Evolutionary conservation across 495 filamentous ascomycete species (phyloP).

Genomic region (Penicillium manginii): DNA sequence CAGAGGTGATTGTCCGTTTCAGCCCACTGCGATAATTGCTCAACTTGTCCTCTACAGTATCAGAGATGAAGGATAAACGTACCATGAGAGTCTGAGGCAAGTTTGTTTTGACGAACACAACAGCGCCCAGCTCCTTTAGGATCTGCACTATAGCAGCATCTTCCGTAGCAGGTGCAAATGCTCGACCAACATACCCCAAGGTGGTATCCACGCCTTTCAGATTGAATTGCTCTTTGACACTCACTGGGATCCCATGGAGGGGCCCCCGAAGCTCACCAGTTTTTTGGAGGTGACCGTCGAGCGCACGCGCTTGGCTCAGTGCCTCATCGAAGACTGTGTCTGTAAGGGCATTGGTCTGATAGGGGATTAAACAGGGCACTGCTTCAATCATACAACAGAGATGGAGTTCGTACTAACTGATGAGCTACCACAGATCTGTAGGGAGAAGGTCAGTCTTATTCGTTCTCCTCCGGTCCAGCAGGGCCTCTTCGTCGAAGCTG

Average conservation of each 20-base stretch:
- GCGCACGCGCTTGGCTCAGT: slow-evolving; percentile 53
- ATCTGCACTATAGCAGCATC: slow-evolving; percentile 52
- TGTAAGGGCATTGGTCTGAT: slow-evolving; percentile 60
- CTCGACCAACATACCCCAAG: slow-evolving; percentile 58
- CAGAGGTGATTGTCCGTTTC: slow-evolving; percentile 60
- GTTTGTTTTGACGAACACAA: slow-evolving; percentile 65
- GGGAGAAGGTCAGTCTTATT: too few species aligned
- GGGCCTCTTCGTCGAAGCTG: too few species aligned
- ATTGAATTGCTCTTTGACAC: slow-evolving; percentile 69
- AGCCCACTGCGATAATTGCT: slow-evolving; percentile 35
- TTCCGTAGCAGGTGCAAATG: slow-evolving; percentile 51
- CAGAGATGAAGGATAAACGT: slow-evolving; percentile 13
- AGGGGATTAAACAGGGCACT: too few species aligned
- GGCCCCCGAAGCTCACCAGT: slow-evolving; percentile 57
- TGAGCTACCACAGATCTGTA: too few species aligned
- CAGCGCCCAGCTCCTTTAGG: slow-evolving; percentile 51
- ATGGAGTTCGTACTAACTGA: too few species aligned
- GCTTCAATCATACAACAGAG: too few species aligned
- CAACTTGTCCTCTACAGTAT: neutral
- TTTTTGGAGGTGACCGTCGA: slow-evolving; percentile 54
- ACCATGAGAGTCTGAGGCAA: slow-evolving; percentile 57
- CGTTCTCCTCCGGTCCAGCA: too few species aligned
- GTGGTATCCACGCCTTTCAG: slow-evolving; percentile 61
- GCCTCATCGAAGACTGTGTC: slow-evolving; percentile 68
- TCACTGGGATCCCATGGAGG: slow-evolving; percentile 68